Conservation (phyloP, 306 rosid species). For the Sindora glabra region DNA sequence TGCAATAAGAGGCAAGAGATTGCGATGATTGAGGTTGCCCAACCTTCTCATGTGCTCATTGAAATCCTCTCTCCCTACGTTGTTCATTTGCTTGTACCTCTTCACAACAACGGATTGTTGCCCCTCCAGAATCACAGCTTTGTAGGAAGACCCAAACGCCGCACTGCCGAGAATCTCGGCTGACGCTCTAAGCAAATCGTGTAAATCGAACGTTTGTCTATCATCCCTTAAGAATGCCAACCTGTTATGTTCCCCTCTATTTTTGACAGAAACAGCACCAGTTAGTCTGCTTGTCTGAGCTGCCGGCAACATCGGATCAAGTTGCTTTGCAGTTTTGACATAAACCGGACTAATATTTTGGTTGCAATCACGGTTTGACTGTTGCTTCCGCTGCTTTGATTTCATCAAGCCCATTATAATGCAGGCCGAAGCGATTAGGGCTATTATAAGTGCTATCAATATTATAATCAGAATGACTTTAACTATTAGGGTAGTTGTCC, state of each 20-base stretch:
- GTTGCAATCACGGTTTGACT: neutral
- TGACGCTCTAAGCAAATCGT: constrained; percentile 66
- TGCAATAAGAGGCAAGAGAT: constrained; percentile 68
- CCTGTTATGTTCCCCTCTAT: constrained; percentile 47
- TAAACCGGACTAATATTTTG: neutral
- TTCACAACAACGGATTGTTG: constrained; percentile 57
- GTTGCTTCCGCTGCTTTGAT: neutral
- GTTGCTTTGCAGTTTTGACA: constrained; percentile 16
- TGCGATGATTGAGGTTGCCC: constrained; percentile 54
- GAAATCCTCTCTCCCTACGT: constrained; percentile 65
- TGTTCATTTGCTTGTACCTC: constrained; percentile 87
- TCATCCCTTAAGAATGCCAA: constrained; percentile 49
- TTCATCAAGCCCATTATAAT: constrained; percentile 22
- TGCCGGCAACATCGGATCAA: no score
- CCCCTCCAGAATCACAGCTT: constrained; percentile 43
- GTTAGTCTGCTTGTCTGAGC: no score
- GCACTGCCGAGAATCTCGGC: constrained; percentile 93
- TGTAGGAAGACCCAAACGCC: constrained; percentile 81
- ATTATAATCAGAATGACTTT: constrained; percentile 28
- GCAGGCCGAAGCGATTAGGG: constrained; percentile 23
- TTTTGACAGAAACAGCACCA: no score
- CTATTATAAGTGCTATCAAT: constrained; percentile 17
- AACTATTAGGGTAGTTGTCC: neutral
- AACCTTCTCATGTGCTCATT: constrained; percentile 80
- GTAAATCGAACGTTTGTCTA: constrained; percentile 51